Percentiles rank a stretch among this genome's conserved stretches.
Evolutionary conservation across 2,329 filamentous ascomycete genomes (phyloP).

Genomic region (Alternaria solani): DNA sequence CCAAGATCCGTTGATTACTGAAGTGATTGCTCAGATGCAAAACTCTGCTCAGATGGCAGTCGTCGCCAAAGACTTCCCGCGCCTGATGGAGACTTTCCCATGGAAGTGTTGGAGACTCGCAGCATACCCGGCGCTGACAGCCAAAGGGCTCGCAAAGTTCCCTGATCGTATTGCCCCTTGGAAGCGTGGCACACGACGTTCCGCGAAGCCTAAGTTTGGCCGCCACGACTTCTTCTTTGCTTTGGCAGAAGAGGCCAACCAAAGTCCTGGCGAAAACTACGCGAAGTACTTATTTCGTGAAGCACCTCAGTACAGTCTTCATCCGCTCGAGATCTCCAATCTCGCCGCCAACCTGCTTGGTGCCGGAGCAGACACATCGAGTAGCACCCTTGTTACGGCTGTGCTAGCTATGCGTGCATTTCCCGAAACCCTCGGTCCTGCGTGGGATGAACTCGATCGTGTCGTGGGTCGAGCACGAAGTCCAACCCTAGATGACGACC

Average conservation of each 20-base stretch:
- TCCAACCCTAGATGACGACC: conserved; percentile 43
- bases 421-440: conserved; percentile 35
- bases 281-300: conserved; percentile 54
- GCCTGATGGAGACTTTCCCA: conserved; percentile 65
- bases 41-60: conserved; percentile 62
- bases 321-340: conserved; percentile 41
- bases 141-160: conserved; percentile 59
- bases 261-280: conserved; percentile 42
- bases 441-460: conserved; percentile 45
- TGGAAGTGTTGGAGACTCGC: background rate
- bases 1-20: conserved; percentile 65
- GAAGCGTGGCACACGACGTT: conserved; percentile 42
- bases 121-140: background rate
- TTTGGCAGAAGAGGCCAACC: conserved; percentile 41
- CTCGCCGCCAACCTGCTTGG: conserved; percentile 43
- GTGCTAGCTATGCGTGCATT: conserved; percentile 45
- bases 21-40: conserved; percentile 66
- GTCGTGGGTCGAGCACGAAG: conserved; percentile 42
- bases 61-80: conserved; percentile 63
- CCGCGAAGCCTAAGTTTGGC: conserved; percentile 32
- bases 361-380: conserved; percentile 44
- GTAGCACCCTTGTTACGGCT: conserved; percentile 43
- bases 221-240: conserved; percentile 46
- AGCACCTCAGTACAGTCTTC: conserved; percentile 37
- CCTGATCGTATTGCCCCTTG: conserved; percentile 56